phyloP scores from a whole-genome alignment of 805 yeast genomes.

The Suhomyces faveliae region DNA sequence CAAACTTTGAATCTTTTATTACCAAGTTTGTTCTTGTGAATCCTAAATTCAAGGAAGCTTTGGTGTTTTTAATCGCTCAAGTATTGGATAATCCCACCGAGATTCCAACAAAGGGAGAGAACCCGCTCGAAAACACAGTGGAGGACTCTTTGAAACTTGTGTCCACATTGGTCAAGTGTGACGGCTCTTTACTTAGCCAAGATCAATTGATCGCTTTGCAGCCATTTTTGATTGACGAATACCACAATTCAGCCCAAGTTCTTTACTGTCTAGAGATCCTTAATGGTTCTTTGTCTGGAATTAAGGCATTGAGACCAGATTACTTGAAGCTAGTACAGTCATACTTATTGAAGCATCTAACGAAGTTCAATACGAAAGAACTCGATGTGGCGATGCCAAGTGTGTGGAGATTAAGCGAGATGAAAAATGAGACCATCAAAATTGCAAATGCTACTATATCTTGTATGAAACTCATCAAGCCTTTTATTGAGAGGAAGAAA shows the following conservation, averaged over 20 bases:
- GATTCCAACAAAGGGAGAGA: not conserved
- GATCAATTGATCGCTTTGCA: slow-evolving; percentile 66
- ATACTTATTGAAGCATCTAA: slow-evolving; percentile 52
- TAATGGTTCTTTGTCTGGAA: slow-evolving; percentile 45
- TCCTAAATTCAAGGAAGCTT: slow-evolving; percentile 16
- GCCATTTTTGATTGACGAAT: slow-evolving; percentile 56
- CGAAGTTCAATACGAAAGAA: slow-evolving; percentile 60
- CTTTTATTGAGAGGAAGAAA: slow-evolving; percentile 36
- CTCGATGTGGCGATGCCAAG: slow-evolving; percentile 75
- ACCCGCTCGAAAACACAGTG: slow-evolving; percentile 12
- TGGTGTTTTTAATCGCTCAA: slow-evolving; percentile 31
- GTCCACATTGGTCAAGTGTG: slow-evolving; percentile 55
- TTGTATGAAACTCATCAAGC: slow-evolving; percentile 51
- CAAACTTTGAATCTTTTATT: slow-evolving; percentile 48
- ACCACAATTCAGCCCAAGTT: slow-evolving; percentile 40
- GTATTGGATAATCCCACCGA: slow-evolving; percentile 38
- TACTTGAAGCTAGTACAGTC: slow-evolving; percentile 51
- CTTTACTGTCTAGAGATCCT: slow-evolving; percentile 56
- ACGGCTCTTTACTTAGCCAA: slow-evolving; percentile 54
- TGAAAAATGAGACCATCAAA: slow-evolving; percentile 45
- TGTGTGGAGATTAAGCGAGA: slow-evolving; percentile 53
- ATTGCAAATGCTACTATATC: slow-evolving; percentile 65
- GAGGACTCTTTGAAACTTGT: slow-evolving; percentile 48
- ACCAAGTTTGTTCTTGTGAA: slow-evolving; percentile 40
- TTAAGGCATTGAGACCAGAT: slow-evolving; percentile 46